These are phyloP conservation scores for Neofusicoccum cordaticola DNA, from an alignment of 2,329 filamentous ascomycete genomes.

Conservation along the genomic window DNA sequence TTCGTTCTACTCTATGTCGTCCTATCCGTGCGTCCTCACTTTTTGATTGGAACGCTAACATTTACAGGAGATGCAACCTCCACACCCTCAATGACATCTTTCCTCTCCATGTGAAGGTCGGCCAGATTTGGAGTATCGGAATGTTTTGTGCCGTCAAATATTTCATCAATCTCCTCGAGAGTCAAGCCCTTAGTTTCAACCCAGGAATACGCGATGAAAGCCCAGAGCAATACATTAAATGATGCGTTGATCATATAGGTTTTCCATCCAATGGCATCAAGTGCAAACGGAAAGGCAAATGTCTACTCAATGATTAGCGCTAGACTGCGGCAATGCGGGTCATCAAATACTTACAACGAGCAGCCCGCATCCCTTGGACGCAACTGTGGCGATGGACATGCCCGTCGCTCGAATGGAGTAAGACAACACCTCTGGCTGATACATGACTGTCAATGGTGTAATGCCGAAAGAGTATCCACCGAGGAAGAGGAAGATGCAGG, in stretches of 20 bases:
- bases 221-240: conserved; percentile 42
- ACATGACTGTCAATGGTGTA: conserved; percentile 35
- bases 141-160: conserved; percentile 24
- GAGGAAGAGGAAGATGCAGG: conserved; percentile 31
- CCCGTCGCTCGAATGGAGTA: conserved; percentile 34
- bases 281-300: conserved; percentile 34
- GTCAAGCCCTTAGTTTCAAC: conserved; percentile 23
- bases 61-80: not conserved
- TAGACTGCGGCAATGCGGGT: not conserved
- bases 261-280: conserved; percentile 45
- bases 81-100: not conserved
- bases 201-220: conserved; percentile 37
- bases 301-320: conserved; percentile 33
- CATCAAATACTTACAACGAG: not conserved
- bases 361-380: conserved; percentile 7
- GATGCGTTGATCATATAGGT: conserved; percentile 50
- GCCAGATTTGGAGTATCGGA: conserved; percentile 16
- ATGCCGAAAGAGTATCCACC: conserved; percentile 34
- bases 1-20: too few relatives aligned
- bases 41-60: not conserved
- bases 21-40: not conserved
- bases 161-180: conserved; percentile 20
- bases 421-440: conserved; percentile 33
- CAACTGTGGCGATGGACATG: conserved; percentile 28
- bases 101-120: not conserved